phyloP scores from a whole-genome alignment of 495 filamentous ascomycete species.

The Aspergillus nanangensis region DNA sequence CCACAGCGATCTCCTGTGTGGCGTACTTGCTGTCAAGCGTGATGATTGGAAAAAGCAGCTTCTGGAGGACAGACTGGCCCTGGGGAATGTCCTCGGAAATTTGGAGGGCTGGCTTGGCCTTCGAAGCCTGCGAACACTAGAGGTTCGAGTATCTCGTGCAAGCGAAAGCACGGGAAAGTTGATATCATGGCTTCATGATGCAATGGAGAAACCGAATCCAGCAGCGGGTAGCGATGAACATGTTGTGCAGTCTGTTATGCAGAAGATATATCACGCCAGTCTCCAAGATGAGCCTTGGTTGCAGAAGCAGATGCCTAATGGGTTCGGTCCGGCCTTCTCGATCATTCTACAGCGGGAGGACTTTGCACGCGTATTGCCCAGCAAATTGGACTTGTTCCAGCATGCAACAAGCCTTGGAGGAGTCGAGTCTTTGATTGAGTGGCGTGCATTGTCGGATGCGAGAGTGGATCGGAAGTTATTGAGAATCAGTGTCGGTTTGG shows the following conservation, averaged over 20 bases:
- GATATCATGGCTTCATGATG: slow-evolving; percentile 59
- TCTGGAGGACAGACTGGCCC: slow-evolving; percentile 52
- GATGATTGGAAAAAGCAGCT: slow-evolving; percentile 50
- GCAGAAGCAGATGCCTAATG: slow-evolving; percentile 75
- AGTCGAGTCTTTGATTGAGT: slow-evolving; percentile 75
- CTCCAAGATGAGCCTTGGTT: slow-evolving; percentile 69
- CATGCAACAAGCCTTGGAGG: slow-evolving; percentile 89
- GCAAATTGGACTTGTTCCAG: slow-evolving; percentile 70
- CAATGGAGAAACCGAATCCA: slow-evolving; percentile 24
- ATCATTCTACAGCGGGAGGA: slow-evolving; percentile 52
- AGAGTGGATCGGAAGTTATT: slow-evolving; percentile 62
- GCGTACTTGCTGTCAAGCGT: slow-evolving; percentile 58
- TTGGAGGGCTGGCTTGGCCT: slow-evolving; percentile 83
- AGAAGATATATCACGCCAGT: slow-evolving; percentile 63
- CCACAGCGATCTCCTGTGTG: slow-evolving; percentile 80
- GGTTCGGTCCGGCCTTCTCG: slow-evolving; percentile 77
- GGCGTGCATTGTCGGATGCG: slow-evolving; percentile 65
- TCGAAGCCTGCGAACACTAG: slow-evolving; percentile 71
- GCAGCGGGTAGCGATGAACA: slow-evolving; percentile 20
- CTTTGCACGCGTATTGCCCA: slow-evolving; percentile 62
- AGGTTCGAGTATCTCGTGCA: slow-evolving; percentile 67
- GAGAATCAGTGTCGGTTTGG: slow-evolving; percentile 73
- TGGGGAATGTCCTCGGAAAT: slow-evolving; percentile 75
- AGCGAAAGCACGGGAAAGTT: slow-evolving; percentile 56
- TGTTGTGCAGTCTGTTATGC: slow-evolving; percentile 44